phyloP scores from a whole-genome alignment of 257 asterid species.

The Scutellaria minor region DNA sequence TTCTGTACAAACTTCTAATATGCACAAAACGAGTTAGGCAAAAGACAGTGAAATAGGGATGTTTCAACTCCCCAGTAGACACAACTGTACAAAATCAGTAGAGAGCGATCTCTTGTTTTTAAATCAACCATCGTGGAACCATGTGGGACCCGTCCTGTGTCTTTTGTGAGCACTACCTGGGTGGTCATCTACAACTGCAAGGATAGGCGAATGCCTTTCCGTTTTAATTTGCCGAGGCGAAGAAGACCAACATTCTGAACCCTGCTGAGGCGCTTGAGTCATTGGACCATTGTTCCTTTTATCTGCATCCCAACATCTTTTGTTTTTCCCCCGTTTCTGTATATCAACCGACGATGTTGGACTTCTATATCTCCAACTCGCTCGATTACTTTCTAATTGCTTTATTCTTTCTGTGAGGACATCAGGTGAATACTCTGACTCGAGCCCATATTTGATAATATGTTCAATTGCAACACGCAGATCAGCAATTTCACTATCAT shows the following conservation, averaged over 20 bases:
- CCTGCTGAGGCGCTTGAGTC: too few species aligned
- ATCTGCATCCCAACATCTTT: neutral
- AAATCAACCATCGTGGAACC: neutral
- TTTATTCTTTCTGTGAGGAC: conserved; percentile 29
- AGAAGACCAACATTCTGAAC: neutral
- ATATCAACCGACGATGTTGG: conserved; percentile 1
- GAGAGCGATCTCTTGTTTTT: too few species aligned
- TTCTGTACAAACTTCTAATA: neutral
- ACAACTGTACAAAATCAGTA: too few species aligned
- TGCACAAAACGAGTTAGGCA: neutral
- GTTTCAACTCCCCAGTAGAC: neutral
- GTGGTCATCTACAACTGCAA: neutral
- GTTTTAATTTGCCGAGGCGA: neutral
- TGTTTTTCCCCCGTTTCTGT: neutral
- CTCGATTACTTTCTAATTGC: conserved; percentile 35
- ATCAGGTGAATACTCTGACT: conserved; percentile 30
- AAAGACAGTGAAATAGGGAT: neutral
- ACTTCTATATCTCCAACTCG: conserved; percentile 5
- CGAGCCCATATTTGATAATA: conserved; percentile 39
- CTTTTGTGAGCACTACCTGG: conserved; percentile 20
- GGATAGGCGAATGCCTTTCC: neutral
- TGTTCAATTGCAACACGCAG: conserved; percentile 36
- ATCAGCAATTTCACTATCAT: conserved; percentile 38
- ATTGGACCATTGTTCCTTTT: neutral
- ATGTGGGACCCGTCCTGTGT: neutral